Base-by-base conservation (phyloP, 2,329 filamentous ascomycete species). In the Beauveria scarabaeidicola region DNA sequence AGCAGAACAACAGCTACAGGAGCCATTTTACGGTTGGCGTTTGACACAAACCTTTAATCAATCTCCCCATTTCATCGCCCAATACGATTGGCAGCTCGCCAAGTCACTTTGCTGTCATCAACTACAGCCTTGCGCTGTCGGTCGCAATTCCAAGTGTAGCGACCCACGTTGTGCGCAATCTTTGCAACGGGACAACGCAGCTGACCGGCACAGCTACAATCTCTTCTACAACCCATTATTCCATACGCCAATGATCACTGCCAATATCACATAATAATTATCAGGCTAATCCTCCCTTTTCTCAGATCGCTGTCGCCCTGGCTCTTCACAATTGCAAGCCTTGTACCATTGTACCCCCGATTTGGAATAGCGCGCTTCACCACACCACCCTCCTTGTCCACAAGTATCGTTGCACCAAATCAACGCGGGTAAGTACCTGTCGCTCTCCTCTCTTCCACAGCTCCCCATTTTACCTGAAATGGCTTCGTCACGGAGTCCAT, bases 381-480 rank as follows among this genome's bases (percentile, higher is more conserved):
- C 32, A 50, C 48, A 59, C 43, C 25, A 43, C 52, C 29, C 32
- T 23, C 21, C 38, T 9, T 32, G 52, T 23, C 13, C 17, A 32
- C 58, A 51, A 40, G 59, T 60, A 60, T 21, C 27, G 52, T n/a
- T 56, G 15, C 52, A 52, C 52, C 38, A 46, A 44, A 38, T 25
- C 29, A n/a, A 43, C 15, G 47, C 38, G 36, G 41, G 59, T 60
- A 46, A 56, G 59, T 60, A 56, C 52, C 25, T 54, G n/a, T 43
- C 3, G 6, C 19, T 8, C 15, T 25, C 23, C 13, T 11, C 17
- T 21, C 15, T 36, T 2, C 17, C 21, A n/a, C 43, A 55, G 13
- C 44, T 43, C 52, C 17, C 23, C 17, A 21, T 41, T 40, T 19
- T 44, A 36, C 56, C 47, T 38, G 48, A 58, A 38, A 25, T 58